Conservation (phyloP, 2,329 filamentous ascomycete genomes). For the Verticillium longisporum region DNA sequence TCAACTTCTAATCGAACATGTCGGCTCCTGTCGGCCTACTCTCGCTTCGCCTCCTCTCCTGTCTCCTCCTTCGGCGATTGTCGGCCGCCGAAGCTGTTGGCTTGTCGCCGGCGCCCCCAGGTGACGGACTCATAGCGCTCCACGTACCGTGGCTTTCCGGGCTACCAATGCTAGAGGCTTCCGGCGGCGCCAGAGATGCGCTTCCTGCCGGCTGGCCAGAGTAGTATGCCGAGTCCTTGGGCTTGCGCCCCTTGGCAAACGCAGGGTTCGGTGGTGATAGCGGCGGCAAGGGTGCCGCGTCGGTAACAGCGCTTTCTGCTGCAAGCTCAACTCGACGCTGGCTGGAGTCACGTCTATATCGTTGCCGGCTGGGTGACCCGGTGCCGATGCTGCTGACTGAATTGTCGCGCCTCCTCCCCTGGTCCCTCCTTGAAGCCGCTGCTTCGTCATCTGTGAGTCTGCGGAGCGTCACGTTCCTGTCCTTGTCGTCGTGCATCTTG, state of each 20-base stretch:
- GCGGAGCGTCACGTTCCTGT: slow-evolving; percentile 54
- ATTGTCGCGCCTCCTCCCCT: slow-evolving; percentile 34
- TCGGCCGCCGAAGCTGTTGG: slow-evolving; percentile 34
- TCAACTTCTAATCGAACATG: slow-evolving; percentile 26
- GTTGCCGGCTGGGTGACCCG: slow-evolving; percentile 42
- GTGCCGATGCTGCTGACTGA: slow-evolving; percentile 49
- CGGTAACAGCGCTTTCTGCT: slow-evolving; percentile 27
- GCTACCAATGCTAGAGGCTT: slow-evolving; percentile 41
- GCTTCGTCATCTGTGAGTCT: slow-evolving; percentile 56
- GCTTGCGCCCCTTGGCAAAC: slow-evolving; percentile 41
- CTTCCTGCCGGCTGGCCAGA: slow-evolving; percentile 37
- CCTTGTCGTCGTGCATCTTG: slow-evolving; percentile 52
- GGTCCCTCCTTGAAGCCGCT: slow-evolving; percentile 30
- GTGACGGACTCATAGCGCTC: slow-evolving; percentile 44
- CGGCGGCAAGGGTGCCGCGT: slow-evolving; percentile 22
- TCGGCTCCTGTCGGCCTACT: slow-evolving; percentile 26
- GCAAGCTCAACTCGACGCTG: slow-evolving; percentile 37
- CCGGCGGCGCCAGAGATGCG: slow-evolving; percentile 24
- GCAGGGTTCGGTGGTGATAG: slow-evolving; percentile 50
- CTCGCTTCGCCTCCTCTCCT: slow-evolving; percentile 42
- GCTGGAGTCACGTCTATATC: slow-evolving; percentile 49
- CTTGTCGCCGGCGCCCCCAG: slow-evolving; percentile 30
- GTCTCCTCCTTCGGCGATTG: slow-evolving; percentile 46
- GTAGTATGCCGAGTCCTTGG: slow-evolving; percentile 57
- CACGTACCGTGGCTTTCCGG: slow-evolving; percentile 41